phyloP scores from a whole-genome alignment of 257 asterid genomes.

The Solanum pinnatisectum region DNA sequence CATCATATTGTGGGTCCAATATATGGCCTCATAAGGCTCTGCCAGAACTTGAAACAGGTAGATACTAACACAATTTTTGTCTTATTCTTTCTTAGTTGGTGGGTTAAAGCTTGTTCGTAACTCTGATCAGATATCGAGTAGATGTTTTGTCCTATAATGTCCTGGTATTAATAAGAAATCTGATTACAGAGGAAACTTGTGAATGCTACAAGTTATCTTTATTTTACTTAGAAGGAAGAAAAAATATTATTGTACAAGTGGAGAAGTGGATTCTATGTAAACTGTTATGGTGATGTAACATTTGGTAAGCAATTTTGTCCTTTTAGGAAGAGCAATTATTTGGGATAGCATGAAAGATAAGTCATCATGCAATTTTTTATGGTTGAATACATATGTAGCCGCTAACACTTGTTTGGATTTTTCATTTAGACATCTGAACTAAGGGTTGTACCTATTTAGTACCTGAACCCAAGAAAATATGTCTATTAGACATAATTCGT shows the following conservation, averaged over 20 bases:
- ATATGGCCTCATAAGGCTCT: conserved; percentile 67
- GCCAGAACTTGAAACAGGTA: conserved; percentile 86
- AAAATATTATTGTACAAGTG: not conserved
- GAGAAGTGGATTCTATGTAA: not conserved
- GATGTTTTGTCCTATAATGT: not conserved
- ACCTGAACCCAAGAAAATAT: not conserved
- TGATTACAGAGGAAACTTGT: not conserved
- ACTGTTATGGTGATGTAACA: not conserved
- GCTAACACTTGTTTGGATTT: not conserved
- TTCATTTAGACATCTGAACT: not conserved
- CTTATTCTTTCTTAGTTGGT: not conserved
- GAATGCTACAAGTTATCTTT: not conserved
- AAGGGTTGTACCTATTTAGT: not conserved
- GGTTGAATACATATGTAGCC: not conserved
- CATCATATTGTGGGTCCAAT: conserved; percentile 81
- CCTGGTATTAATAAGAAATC: not conserved
- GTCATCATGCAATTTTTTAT: not conserved
- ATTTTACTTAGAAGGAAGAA: not conserved
- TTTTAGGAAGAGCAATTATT: not conserved
- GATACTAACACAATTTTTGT: not conserved
- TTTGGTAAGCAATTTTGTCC: not conserved
- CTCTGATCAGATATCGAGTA: not conserved
- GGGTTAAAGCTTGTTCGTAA: not conserved
- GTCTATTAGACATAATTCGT: not conserved
- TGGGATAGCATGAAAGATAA: not conserved